Evolutionary conservation across 2,329 filamentous ascomycete species (phyloP).

Genomic region (Setomelanomma holmii): DNA sequence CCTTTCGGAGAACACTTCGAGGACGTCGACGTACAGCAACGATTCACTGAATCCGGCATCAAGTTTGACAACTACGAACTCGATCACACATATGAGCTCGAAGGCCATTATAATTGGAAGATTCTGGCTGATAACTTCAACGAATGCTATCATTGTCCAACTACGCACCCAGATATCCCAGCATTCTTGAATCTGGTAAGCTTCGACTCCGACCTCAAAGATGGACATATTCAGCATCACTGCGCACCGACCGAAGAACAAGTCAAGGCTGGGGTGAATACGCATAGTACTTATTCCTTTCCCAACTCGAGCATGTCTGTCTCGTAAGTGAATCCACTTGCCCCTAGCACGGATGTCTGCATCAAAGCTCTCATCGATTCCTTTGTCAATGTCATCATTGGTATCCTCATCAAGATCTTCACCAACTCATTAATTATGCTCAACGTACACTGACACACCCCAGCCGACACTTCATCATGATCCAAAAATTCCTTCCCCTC

Average conservation of each 20-base stretch:
- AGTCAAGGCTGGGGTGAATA: constrained; percentile 23
- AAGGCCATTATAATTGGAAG: constrained; percentile 38
- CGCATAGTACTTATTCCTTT: constrained; percentile 38
- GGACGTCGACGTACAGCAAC: constrained; percentile 31
- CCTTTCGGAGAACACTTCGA: constrained; percentile 29
- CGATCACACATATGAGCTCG: constrained; percentile 32
- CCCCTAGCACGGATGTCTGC: no score
- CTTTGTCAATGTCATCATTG: no score
- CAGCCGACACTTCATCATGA: constrained; percentile 63
- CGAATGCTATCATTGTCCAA: constrained; percentile 69
- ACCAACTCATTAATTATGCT: neutral
- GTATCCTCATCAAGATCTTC: no score
- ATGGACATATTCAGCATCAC: constrained; percentile 36
- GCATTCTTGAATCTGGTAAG: constrained; percentile 62
- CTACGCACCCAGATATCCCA: constrained; percentile 64
- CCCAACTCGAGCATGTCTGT: constrained; percentile 32
- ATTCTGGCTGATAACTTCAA: constrained; percentile 65
- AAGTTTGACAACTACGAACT: constrained; percentile 31
- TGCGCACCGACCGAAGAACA: constrained; percentile 26
- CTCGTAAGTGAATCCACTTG: constrained; percentile 12
- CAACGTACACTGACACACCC: constrained; percentile 1
- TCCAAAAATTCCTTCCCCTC: constrained; percentile 66
- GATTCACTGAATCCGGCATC: constrained; percentile 16
- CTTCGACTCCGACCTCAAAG: constrained; percentile 48
- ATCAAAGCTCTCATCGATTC: neutral